These are phyloP conservation scores for Chondrus crispus DNA, from an alignment of 23 red algal species.

Conservation along the genomic window DNA sequence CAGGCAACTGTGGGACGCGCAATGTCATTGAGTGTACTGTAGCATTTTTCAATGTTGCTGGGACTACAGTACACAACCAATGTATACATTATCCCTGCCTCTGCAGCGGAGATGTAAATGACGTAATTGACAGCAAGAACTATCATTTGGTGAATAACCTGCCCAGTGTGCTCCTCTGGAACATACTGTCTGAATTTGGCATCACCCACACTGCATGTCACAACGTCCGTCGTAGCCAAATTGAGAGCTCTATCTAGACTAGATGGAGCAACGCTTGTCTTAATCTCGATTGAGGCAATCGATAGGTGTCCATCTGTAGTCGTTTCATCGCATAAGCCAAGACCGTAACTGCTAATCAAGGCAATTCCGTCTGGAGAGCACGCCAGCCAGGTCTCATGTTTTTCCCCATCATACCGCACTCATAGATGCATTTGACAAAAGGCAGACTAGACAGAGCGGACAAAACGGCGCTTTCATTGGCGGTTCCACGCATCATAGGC, in stretches of 20 bases:
- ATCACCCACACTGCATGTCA: not conserved
- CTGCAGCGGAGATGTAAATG: not conserved
- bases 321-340: not conserved
- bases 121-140: not conserved
- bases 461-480: not conserved
- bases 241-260: not conserved
- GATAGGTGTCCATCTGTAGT: not conserved
- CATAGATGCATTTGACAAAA: not conserved
- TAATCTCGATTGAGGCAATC: not conserved
- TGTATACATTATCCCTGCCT: not conserved
- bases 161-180: not conserved
- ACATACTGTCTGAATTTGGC: not conserved
- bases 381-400: not conserved
- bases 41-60: not conserved
- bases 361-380: not conserved
- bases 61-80: not conserved
- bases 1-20: not conserved
- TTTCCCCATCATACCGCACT: not conserved
- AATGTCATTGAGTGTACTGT: not conserved
- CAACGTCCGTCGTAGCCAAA: not conserved
- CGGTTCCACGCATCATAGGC: not conserved
- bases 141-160: not conserved
- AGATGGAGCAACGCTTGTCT: not conserved
- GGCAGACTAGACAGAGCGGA: not conserved
- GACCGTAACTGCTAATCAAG: not conserved